These are phyloP conservation scores for Scalesia atractyloides DNA, from an alignment of 129 eudicot species.

Conservation along the genomic window DNA sequence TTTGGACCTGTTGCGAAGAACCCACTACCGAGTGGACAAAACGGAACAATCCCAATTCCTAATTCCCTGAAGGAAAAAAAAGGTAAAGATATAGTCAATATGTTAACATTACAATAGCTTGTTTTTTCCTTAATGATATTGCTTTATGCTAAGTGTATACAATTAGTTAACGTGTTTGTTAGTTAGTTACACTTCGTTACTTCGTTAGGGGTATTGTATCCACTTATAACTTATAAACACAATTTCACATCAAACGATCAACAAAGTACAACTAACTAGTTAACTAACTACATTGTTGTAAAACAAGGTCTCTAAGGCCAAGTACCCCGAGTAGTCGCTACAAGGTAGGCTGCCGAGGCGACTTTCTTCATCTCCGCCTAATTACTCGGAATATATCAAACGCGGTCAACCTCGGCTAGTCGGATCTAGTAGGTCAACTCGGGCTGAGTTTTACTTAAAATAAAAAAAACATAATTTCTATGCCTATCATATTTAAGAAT, in stretches of 20 bases:
- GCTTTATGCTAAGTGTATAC: not conserved
- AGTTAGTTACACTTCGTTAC: not conserved
- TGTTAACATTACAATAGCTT: constrained; percentile 2
- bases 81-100: not conserved
- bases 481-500: too few relatives aligned
- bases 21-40: constrained; percentile 59
- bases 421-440: too few relatives aligned
- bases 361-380: too few relatives aligned
- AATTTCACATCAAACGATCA: not conserved
- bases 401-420: too few relatives aligned
- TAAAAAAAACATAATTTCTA: too few relatives aligned
- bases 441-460: too few relatives aligned
- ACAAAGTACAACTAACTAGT: not conserved
- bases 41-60: constrained; percentile 73
- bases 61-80: constrained; percentile 43
- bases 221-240: not conserved
- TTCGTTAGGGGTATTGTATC: not conserved
- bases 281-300: not conserved
- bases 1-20: constrained; percentile 53
- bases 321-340: too few relatives aligned
- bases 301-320: too few relatives aligned
- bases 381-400: too few relatives aligned
- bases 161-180: not conserved
- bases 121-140: not conserved
- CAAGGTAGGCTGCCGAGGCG: too few relatives aligned